Evolutionary conservation across 129 eudicot species (phyloP), one percentile per base, ranked within the genome.

Genomic region (Flaveria trinervia): DNA sequence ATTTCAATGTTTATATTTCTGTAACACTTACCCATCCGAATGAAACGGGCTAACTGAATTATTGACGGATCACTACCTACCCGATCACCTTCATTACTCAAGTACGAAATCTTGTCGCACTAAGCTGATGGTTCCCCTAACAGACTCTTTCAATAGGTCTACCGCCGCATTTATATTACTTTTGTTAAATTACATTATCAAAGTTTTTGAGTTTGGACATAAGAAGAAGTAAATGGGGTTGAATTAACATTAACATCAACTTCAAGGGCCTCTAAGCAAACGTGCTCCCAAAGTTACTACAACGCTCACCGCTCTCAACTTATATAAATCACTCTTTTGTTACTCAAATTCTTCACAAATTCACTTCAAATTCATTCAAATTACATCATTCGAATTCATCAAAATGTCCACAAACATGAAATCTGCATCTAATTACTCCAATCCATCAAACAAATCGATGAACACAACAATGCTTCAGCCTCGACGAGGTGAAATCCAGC

Each of bases 401-500:
- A 20, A 56, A 30, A 62, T 2, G 70, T 44, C 43, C 20, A 33
- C 17, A 25, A 5, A 44, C 9, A 78, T 70, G 82, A 20, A 57
- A 3, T 11, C 82, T 7, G 4, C 41, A 26, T 56, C 70, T 26
- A n/a, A 5, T 2, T 20, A 30, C 80, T 28, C 62, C 62, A 8
- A 75, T 30, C 73, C 68, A 9, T 52, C 48, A 11, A 56, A 17
- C 20, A 69, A 33, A 28, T 9, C 82, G 25, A 57, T 22, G 65
- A 56, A 28, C 14, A 78, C 59, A 28, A 2, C 82, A 23, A 69
- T 20, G 70, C 17, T 59, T 60, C 82, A 9, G 4, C 70, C 71
- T 18, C 74, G 82, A 1, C 76, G 82, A 4, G 82, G 76, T 3
- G 49, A 70, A 69, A 70, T 78, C 59, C 57, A 70, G 39, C 82